Conservation (phyloP, 306 rosid genomes). For the Trifolium fragiferum region DNA sequence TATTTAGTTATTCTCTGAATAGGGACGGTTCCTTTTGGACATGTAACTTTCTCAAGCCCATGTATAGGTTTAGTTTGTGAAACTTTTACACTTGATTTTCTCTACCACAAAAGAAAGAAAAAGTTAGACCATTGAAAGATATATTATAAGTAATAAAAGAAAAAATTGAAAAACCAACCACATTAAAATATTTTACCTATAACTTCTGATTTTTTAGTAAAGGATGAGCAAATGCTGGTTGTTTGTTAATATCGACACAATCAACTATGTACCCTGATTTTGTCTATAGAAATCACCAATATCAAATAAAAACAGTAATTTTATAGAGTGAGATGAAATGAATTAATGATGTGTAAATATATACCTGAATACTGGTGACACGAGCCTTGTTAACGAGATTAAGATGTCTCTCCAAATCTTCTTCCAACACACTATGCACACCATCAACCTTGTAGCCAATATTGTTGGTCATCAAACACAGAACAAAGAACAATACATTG, state of each 20-base stretch:
- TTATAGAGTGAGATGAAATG: not conserved
- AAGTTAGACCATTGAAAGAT: not conserved
- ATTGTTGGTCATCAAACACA: not conserved
- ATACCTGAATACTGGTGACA: conserved; percentile 29
- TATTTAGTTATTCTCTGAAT: conserved; percentile 14
- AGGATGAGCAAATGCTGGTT: conserved; percentile 28
- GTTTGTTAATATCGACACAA: conserved; percentile 38
- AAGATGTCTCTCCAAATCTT: conserved; percentile 21
- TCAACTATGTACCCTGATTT: conserved; percentile 29
- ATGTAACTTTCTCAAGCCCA: not conserved
- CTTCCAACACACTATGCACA: not conserved
- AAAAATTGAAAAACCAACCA: not conserved
- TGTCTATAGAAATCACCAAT: not conserved
- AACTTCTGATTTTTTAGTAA: conserved; percentile 29
- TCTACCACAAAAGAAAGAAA: not conserved
- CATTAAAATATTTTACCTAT: not conserved
- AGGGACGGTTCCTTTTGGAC: conserved; percentile 19
- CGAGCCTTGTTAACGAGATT: conserved; percentile 28
- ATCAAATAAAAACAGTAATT: not conserved
- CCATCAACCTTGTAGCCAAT: not conserved
- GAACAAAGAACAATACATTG: not conserved
- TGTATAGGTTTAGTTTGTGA: not conserved
- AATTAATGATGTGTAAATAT: not conserved
- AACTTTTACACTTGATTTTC: not conserved
- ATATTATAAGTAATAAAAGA: not conserved